A percentile compares a stretch with the other conserved stretches of the same genome.
Evolutionary conservation across 2,329 filamentous ascomycete genomes (phyloP).

Genomic region (Pseudocercospora cruenta): DNA sequence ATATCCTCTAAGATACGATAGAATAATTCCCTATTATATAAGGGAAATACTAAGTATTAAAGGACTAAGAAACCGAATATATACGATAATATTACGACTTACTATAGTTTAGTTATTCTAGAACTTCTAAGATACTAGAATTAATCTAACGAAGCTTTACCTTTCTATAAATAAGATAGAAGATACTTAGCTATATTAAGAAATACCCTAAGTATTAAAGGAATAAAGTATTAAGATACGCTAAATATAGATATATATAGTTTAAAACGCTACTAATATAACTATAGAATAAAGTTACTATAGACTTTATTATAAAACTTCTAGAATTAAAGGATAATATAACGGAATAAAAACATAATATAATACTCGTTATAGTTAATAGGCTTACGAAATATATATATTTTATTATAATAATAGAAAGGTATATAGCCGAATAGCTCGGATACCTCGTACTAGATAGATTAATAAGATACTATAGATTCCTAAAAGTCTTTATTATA

Average conservation of each 20-base stretch:
- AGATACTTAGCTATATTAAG: conserved; percentile 12
- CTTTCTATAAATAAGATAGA: not conserved
- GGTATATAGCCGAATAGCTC: conserved; percentile 21
- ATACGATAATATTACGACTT: conserved; percentile 21
- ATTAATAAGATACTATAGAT: conserved; percentile 25
- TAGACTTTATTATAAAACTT: conserved; percentile 28
- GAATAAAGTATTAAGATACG: conserved; percentile 17
- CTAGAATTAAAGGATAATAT: conserved; percentile 14
- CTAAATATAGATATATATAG: conserved; percentile 20
- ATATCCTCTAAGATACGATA: conserved; percentile 9
- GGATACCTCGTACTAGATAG: conserved; percentile 26
- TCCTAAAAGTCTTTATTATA: conserved; percentile 26
- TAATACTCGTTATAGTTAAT: conserved; percentile 31
- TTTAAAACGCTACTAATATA: conserved; percentile 13
- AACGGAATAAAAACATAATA: conserved; percentile 16
- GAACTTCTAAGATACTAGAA: conserved; percentile 1
- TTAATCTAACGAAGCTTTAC: conserved; percentile 2
- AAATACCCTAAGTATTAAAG: conserved; percentile 11
- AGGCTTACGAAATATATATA: conserved; percentile 24
- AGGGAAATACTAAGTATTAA: conserved; percentile 16
- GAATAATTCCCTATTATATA: conserved; percentile 18
- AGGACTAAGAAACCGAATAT: conserved; percentile 14
- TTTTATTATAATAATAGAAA: conserved; percentile 20
- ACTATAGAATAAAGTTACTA: conserved; percentile 23
- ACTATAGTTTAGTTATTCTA: conserved; percentile 15